Evolutionary conservation across 352 stramenopile species (phyloP), one percentile per base, ranked within the genome.

Genomic region (Blastocystis sp.): DNA sequence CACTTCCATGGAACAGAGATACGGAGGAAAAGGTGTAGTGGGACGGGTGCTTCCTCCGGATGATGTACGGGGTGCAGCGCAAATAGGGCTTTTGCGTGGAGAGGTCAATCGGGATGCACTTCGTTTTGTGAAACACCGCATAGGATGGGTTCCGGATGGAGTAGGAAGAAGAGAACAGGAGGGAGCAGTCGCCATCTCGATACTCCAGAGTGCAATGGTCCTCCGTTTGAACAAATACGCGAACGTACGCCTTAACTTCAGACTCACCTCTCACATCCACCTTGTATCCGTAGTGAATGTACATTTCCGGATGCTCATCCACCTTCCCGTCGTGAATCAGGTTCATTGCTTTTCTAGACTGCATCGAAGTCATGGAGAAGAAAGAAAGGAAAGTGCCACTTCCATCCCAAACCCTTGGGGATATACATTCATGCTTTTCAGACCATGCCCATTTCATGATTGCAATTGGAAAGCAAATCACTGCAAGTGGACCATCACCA

Each of bases 121-220:
- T 74, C 1, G 64, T 74, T 74, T 74, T 74, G 41, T 74, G 64
- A 48, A 74, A 52, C 21, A 48, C 64, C 17, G 40, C 64, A 3
- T 17, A 41, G 28, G 41, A 74, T 9, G 64, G 40, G 9, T 74
- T 74, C 21, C 34, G 17, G 3, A 52, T 34, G 0, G 64, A 74
- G 41, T 52, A 74, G 34, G 64, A 48, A 28, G 64, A 74, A n/a
- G 64, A 52, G 4, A 34, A 74, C 21, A 74, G 41, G 45, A 52
- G 41, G 28, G 64, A 38, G 10, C 21, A 2, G n/a, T 48, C 23
- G 34, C 23, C 23, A 21, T 23, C 21, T 10, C 21, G 41, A 48
- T 48, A 74, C 17, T 41, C 23, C 17, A 74, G 9, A 10, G 64
- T 74, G 41, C 34, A 21, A 21, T 74, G 21, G 17, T 52, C 21